A percentile compares a stretch with the other conserved stretches of the same genome.
Evolutionary conservation across 202 grass and related monocot genomes (phyloP).

Genomic region (Hordeum pubiflorum): DNA sequence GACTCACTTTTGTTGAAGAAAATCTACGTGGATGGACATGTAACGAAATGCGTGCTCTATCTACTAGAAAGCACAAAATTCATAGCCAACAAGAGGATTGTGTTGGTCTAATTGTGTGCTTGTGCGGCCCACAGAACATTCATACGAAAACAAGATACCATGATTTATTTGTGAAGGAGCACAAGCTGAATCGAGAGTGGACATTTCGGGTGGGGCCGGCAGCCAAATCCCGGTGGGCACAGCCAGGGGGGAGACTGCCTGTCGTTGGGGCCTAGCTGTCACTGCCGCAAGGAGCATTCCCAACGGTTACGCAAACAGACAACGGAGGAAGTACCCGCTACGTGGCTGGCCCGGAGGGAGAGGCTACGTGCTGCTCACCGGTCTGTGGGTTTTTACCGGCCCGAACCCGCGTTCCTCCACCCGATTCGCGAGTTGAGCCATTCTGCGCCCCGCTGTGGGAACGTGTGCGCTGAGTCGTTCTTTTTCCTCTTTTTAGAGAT

Average conservation of each 20-base stretch:
- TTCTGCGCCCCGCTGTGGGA: no score
- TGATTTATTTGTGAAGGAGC: not conserved
- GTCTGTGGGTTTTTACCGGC: not conserved
- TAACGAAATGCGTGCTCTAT: not conserved
- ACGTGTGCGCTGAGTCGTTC: not conserved
- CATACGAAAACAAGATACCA: no score
- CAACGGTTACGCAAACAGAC: constrained; percentile 16
- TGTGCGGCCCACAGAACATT: no score
- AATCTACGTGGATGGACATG: not conserved
- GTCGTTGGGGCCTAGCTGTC: constrained; percentile 31
- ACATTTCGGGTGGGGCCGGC: constrained; percentile 14
- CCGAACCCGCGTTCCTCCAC: not conserved
- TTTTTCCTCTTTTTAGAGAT: no score
- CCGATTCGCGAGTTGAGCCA: no score
- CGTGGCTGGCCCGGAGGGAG: not conserved
- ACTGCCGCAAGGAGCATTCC: constrained; percentile 31
- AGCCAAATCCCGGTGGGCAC: constrained; percentile 15
- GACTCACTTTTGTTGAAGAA: not conserved
- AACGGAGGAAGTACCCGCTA: not conserved
- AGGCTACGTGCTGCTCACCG: not conserved
- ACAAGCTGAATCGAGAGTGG: not conserved
- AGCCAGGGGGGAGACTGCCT: not conserved
- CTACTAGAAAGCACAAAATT: not conserved
- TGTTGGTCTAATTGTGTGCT: no score
- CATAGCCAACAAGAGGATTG: not conserved